Conservation (phyloP, 371 early-diverging fungal species). For the Sporodiniella umbellata region DNA sequence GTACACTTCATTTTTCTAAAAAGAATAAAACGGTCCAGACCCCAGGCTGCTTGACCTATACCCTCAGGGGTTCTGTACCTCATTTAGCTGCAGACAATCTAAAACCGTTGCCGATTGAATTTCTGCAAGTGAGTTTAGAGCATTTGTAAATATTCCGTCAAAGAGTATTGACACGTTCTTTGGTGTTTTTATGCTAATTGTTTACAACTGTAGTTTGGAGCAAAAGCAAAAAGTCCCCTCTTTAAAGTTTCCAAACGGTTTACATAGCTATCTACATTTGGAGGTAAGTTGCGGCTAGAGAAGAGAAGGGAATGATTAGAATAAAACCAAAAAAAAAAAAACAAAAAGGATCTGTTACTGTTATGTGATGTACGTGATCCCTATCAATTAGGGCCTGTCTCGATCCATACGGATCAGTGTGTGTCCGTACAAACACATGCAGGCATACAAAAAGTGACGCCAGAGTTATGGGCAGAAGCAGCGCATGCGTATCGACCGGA, state of each 20-base stretch:
- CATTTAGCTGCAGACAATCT: constrained; percentile 71
- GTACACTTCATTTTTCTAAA: constrained; percentile 33
- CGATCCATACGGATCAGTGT: constrained; percentile 60
- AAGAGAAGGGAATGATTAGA: neutral
- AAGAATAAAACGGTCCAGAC: constrained; percentile 52
- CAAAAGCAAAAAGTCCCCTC: constrained; percentile 46
- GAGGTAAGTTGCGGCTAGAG: constrained; percentile 25
- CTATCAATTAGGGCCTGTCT: constrained; percentile 32
- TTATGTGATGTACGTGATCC: constrained; percentile 71
- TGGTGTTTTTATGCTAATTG: too few species aligned
- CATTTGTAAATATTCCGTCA: constrained; percentile 61
- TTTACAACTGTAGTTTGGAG: constrained; percentile 41
- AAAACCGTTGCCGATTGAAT: constrained; percentile 40
- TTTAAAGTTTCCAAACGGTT: constrained; percentile 48
- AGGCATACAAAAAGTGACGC: constrained; percentile 59
- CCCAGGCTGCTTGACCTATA: constrained; percentile 70
- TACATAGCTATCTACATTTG: constrained; percentile 54
- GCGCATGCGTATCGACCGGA: constrained; percentile 55
- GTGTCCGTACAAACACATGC: constrained; percentile 65
- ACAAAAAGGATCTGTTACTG: constrained; percentile 33
- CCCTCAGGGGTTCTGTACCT: constrained; percentile 69
- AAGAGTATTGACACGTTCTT: too few species aligned
- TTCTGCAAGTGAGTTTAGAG: constrained; percentile 52
- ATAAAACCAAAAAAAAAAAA: neutral
- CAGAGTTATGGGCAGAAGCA: constrained; percentile 49